These are phyloP conservation scores for Beauveria varroae DNA, from an alignment of 2,329 filamentous ascomycete species.

Conservation along the genomic window DNA sequence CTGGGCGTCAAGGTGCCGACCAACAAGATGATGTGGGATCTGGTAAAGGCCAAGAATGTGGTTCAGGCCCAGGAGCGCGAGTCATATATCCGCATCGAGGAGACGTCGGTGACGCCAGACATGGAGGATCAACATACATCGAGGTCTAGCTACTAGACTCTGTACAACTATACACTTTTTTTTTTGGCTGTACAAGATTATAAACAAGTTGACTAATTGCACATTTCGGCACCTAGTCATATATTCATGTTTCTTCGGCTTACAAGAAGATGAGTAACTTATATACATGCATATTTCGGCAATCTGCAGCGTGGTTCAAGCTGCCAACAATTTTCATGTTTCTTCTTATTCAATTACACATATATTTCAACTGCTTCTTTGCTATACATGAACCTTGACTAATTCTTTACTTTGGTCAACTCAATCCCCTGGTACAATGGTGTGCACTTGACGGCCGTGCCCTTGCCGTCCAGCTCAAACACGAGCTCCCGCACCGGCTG, in stretches of 20 bases:
- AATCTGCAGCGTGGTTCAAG: too few relatives aligned
- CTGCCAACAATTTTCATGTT: too few relatives aligned
- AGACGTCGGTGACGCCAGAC: constrained; percentile 24
- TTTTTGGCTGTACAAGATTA: not conserved
- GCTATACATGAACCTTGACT: not conserved
- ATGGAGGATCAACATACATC: constrained; percentile 18
- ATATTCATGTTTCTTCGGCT: not conserved
- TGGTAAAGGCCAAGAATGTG: constrained; percentile 63
- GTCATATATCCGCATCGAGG: constrained; percentile 27
- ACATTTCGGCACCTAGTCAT: too few relatives aligned
- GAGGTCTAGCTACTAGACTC: constrained; percentile 4
- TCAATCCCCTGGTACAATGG: not conserved
- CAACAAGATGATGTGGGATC: constrained; percentile 64
- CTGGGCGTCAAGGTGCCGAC: constrained; percentile 63
- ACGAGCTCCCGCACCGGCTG: not conserved
- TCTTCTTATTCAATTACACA: not conserved
- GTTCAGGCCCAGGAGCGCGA: constrained; percentile 25
- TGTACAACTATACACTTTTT: constrained; percentile 5
- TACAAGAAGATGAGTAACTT: not conserved
- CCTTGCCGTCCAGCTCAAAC: not conserved
- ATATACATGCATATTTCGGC: too few relatives aligned
- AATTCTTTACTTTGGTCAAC: not conserved
- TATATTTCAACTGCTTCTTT: not conserved
- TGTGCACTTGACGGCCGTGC: not conserved
- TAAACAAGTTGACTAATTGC: not conserved